These are phyloP conservation scores for Prunus campanulata DNA, from an alignment of 306 rosid species.

Conservation along the genomic window DNA sequence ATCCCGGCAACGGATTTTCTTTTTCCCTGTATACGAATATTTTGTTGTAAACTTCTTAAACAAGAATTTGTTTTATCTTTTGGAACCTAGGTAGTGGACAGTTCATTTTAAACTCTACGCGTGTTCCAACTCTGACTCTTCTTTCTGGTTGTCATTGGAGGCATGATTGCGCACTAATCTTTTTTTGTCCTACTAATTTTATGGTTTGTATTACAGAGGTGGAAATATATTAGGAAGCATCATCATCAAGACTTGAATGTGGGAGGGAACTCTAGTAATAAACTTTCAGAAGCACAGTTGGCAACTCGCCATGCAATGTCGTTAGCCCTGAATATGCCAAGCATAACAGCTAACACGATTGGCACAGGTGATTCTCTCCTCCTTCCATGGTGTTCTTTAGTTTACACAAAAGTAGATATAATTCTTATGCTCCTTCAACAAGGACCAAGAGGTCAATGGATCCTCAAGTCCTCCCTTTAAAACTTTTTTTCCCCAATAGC, in stretches of 20 bases:
- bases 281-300: slow-evolving; percentile 65
- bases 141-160: neutral
- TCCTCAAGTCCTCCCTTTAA: neutral
- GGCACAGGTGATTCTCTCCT: slow-evolving; percentile 51
- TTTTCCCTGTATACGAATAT: neutral
- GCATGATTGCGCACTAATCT: slow-evolving; percentile 11
- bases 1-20: slow-evolving; percentile 47
- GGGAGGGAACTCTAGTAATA: slow-evolving; percentile 37
- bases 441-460: neutral
- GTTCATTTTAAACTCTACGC: slow-evolving; percentile 26
- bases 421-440: neutral
- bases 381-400: slow-evolving; percentile 9
- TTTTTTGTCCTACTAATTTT: slow-evolving; percentile 34
- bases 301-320: slow-evolving; percentile 84
- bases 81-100: slow-evolving; percentile 51
- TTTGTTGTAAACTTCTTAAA: neutral
- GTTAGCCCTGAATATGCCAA: slow-evolving; percentile 69
- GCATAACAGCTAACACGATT: slow-evolving; percentile 41
- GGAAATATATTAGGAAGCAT: slow-evolving; percentile 68
- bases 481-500: neutral
- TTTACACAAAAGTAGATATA: neutral
- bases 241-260: slow-evolving; percentile 38
- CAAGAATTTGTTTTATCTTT: neutral
- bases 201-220: slow-evolving; percentile 62
- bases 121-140: slow-evolving; percentile 7